Evolutionary conservation across 345 rosid genomes (phyloP), one percentile per base, ranked within the genome.

Genomic region (Gossypioides kirkii): DNA sequence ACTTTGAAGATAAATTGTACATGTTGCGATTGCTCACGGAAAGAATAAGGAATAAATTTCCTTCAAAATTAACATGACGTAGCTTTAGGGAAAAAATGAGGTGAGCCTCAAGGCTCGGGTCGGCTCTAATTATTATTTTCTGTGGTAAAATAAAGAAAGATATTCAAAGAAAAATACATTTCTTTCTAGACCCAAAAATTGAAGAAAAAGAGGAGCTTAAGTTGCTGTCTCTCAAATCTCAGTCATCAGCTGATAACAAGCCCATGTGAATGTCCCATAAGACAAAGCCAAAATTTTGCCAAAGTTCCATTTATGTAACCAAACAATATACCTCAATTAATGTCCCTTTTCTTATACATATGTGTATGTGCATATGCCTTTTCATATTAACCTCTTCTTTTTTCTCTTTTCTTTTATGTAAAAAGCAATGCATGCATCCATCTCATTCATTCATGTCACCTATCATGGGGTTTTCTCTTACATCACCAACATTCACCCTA

Each of bases 211-310:
- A 32, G 7, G 38, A 73, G 55, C 69, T 74, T 55, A 49, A 4
- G 3, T 43, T 10, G 0, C 12, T 10, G 47, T 70, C 47, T 62
- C 71, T 73, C 71, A 61, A 41, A 63, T 41, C 59, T 75, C 18
- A 65, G 28, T 68, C 46, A 68, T 55, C 45, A 8, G 7, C 13
- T 43, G 4, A 18, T 61, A 25, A 78, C 84, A 80, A 71, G 41
- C 72, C 81, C 85, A 84, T 68, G 87, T 85, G 84, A 77, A 6
- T 81, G 80, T 79, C 79, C 62, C 83, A 58, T 56, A 38, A 43
- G 16, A 73, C 45, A 50, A 50, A 28, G 45, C 59, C 59, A 50
- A 50, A 28, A 10, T 17, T 28, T 49, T 58, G 1, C 18, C 52
- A 20, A 43, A 49, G 10, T 12, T 65, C 5, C 10, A 41, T 58